Base-by-base conservation (phyloP, 2,329 filamentous ascomycete genomes). In the Nemania serpens region DNA sequence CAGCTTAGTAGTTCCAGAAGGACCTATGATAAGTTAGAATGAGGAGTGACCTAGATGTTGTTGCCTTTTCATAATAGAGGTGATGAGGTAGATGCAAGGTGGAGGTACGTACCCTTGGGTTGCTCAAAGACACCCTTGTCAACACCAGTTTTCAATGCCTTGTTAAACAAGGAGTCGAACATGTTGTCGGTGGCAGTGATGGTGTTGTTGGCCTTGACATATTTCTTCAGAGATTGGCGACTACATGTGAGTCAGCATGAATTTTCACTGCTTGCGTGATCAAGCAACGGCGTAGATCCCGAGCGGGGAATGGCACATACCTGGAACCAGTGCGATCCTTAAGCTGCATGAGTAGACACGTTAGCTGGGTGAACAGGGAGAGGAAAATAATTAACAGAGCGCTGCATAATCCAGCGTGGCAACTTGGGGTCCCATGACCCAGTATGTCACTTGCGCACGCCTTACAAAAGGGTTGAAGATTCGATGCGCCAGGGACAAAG, bases 1-100 rank as follows among this genome's bases (percentile, higher is more conserved):
- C 62, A 97, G 88, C 89, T 97, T 97, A 78, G 95, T 92, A 69
- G 91, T 90, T 63, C 93, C 93, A 66, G 93, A 97, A 62, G 91
- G 84, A 72, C 90, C 90, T 93, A 61, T 2, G 13, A 48, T 20
- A 17, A n/a, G 64, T 75, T 51, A 75, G 61, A 47, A 65, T 10
- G 17, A 55, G 18, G 39, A 33, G 46, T 37, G 7, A 17, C 20
- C 13, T 10, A n/a, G 29, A 37, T 5, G 15, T 15, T 1, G 3
- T 5, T 13, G 36, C 15, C 45, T n/a, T 11, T 10, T 1, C 20
- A 33, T 25, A 13, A 29, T 13, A 6, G 36, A 53, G 41, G 34
- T 18, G 13, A 17, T n/a, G 10, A 18, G 11, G 3, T 36, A n/a
- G 36, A 39, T 5, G 36, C 36, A 39, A 36, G n/a, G 12, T 5